Evolutionary conservation across 257 asterid species (phyloP).

Genomic region (Echites panduratus): DNA sequence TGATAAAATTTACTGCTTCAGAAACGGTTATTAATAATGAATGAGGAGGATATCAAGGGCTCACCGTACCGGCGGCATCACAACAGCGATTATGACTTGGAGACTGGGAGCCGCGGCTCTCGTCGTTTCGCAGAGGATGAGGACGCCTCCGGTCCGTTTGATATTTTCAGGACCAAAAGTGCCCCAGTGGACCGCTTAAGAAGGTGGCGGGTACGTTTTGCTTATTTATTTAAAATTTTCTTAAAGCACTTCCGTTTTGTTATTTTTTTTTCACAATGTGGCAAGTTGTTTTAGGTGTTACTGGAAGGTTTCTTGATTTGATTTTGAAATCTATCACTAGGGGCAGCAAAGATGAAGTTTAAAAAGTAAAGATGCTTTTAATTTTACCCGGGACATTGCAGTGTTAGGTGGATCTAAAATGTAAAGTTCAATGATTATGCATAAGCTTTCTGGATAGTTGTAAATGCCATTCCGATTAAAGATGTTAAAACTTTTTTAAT

Average conservation of each 20-base stretch:
- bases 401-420: not conserved
- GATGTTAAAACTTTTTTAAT: not conserved
- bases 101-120: conserved; percentile 31
- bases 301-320: not conserved
- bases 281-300: not conserved
- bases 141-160: conserved; percentile 50
- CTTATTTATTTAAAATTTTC: not conserved
- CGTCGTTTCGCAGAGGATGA: conserved; percentile 34
- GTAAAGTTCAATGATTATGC: not conserved
- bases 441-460: not conserved
- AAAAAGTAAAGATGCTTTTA: not conserved
- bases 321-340: not conserved
- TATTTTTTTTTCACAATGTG: not conserved
- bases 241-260: not conserved
- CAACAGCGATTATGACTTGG: conserved; percentile 42
- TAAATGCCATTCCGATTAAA: not conserved
- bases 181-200: conserved; percentile 72
- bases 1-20: conserved; percentile 3
- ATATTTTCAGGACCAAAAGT: conserved; percentile 70
- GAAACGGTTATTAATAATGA: conserved; percentile 9
- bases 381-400: not conserved
- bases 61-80: conserved; percentile 53
- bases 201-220: conserved; percentile 90
- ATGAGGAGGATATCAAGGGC: conserved; percentile 9
- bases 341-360: not conserved